Conservation (phyloP, 352 stramenopile genomes). For the Phytophthora palmivora region DNA sequence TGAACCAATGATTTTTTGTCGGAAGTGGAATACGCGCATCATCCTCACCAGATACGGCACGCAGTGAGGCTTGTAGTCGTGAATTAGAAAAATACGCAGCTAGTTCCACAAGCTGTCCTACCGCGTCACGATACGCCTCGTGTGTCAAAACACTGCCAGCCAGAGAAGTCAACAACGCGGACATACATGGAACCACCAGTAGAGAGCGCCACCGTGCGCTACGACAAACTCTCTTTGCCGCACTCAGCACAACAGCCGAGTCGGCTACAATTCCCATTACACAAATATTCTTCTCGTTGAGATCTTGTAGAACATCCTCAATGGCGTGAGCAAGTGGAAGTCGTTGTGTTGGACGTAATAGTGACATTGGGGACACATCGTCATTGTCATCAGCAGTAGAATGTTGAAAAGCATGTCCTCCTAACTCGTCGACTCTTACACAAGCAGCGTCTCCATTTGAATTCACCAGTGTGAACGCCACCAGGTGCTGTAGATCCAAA, state of each 20-base stretch:
- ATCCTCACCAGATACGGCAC: constrained; percentile 47
- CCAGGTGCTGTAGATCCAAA: constrained; percentile 67
- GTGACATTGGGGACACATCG: constrained; percentile 19
- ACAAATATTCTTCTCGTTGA: constrained; percentile 63
- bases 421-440: constrained; percentile 66
- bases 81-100: constrained; percentile 66
- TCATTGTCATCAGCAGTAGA: constrained; percentile 13
- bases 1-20: constrained; percentile 67
- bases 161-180: constrained; percentile 58
- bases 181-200: constrained; percentile 76
- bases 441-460: constrained; percentile 80
- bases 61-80: constrained; percentile 46
- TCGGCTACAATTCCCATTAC: constrained; percentile 83
- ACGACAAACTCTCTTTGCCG: constrained; percentile 56
- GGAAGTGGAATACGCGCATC: constrained; percentile 57
- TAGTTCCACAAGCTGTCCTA: constrained; percentile 74
- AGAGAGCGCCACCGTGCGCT: constrained; percentile 48
- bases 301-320: constrained; percentile 59
- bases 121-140: constrained; percentile 44
- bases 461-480: constrained; percentile 81
- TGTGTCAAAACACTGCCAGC: constrained; percentile 67
- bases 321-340: constrained; percentile 48
- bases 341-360: constrained; percentile 14
- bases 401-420: constrained; percentile 36
- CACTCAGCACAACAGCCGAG: constrained; percentile 63